These are phyloP conservation scores for Physcomitrellopsis africana DNA, from an alignment of 225 moss, liverwort and hornwort genomes.

Conservation along the genomic window DNA sequence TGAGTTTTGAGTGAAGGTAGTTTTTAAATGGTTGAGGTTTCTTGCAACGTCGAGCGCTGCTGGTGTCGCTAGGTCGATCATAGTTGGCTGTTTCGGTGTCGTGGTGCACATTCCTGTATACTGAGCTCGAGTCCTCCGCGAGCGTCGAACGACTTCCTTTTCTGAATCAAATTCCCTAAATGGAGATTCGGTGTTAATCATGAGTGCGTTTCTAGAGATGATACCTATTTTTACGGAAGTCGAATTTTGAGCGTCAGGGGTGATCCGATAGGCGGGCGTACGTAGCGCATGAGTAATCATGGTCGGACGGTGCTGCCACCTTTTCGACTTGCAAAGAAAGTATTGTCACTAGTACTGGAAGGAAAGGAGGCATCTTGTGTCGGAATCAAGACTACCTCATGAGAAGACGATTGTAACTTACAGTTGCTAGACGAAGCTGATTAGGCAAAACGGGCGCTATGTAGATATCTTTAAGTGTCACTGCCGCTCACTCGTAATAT, in stretches of 20 bases:
- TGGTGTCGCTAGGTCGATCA: not conserved
- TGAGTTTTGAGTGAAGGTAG: not conserved
- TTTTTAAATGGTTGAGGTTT: not conserved
- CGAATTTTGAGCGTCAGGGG: constrained; percentile 20
- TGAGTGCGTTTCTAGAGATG: constrained; percentile 11
- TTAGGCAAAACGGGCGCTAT: constrained; percentile 30
- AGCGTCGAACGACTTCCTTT: not conserved
- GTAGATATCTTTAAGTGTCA: constrained; percentile 39
- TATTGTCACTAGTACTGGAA: constrained; percentile 48
- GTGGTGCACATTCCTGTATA: constrained; percentile 6
- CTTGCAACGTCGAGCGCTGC: no score
- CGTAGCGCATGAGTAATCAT: constrained; percentile 37
- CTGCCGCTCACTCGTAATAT: constrained; percentile 42
- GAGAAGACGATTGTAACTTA: constrained; percentile 25
- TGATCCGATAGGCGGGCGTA: no score
- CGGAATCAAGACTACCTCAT: constrained; percentile 25
- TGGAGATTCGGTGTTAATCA: constrained; percentile 21
- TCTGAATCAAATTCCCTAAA: constrained; percentile 6
- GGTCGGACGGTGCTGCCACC: constrained; percentile 47
- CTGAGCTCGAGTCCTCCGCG: not conserved
- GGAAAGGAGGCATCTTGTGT: constrained; percentile 24
- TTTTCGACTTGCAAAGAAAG: constrained; percentile 61
- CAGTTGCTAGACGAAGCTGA: constrained; percentile 24
- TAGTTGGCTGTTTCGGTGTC: constrained; percentile 1
- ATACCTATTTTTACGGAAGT: constrained; percentile 6